Base-by-base conservation (phyloP, 139 green algal genomes). In the Nannochloris sp. region DNA sequence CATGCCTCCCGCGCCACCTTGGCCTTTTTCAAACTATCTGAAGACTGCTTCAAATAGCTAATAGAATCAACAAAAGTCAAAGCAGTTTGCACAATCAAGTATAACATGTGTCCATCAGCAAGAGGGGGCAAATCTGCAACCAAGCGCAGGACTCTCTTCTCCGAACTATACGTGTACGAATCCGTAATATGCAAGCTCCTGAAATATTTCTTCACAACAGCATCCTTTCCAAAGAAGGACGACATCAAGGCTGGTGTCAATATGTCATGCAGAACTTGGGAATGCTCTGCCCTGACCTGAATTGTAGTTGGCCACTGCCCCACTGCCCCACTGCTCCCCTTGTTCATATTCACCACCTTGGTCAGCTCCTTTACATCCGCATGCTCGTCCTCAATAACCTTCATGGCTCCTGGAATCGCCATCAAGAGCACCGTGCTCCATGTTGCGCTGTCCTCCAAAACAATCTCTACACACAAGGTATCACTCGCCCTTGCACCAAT, bases 391-490 rank as follows among this genome's bases (percentile, higher is more conserved):
- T 31, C 17, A 61, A 82, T 53, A n/a, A 28, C 13, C 44, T 63
- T 72, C 8, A 57, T 49, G 12, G 50, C 30, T 10, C 26, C 5
- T 30, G 49, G 59, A 8, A 61, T 61, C 4, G 51, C 67, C 11
- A 82, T 56, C 6, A 56, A 56, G 33, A 82, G 63, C 33, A 81
- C 76, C 10, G 74, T 63, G 3, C 40, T 63, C 25, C 71, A 61
- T 68, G 77, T 75, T 26, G 48, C 28, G 29, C 28, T 45, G 33
- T 75, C 69, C 46, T 68, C 70, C 76, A 83, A 72, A n/a, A 43
- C 11, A 16, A 82, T 49, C 68, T 83, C 73, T 6, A 81, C 13
- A 13, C 62, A 53, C 29, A 78, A 26, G 2, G 55, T 56, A 59
- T 82, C 63, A 55, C 14, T 53, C 26, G 43, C 23, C 1, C 62